Base-by-base conservation (phyloP, 495 filamentous ascomycete genomes). In the Recurvomyces mirabilis region DNA sequence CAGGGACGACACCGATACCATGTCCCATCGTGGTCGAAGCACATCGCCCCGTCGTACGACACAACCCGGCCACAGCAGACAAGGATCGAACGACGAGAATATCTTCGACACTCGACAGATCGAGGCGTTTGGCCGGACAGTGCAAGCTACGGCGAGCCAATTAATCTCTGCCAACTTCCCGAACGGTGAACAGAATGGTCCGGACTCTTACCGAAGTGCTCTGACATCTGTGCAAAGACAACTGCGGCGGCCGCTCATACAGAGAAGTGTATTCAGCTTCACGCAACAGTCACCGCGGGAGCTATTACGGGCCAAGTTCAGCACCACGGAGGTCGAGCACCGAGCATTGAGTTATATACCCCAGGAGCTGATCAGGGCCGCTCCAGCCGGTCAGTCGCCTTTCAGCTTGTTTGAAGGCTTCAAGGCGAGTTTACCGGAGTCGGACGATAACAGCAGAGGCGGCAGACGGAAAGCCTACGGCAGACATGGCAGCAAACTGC, bases 361-460 rank as follows among this genome's bases (percentile, higher is more conserved):
- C 32, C 91, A 96, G 61, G 87, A 94, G 36, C 75, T 99, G 46
- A 77, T 99, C 23, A 63, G 62, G 23, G 83, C 93, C 57, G 83
- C 95, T 24, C 91, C 91, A 52, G 85, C 93, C 48, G 74, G 78
- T 52, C 77, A 77, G 34, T 91, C 84, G 61, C 66, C 76, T 19
- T 99, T 91, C 64, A 94, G 87, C 10, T 69, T 99, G 5, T 95
- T 99, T 61, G 82, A 99, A 64, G 91, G 93, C 50, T 99, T 99
- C 56, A 78, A 93, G 65, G 93, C 88, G 23, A 84, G 79, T 39
- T 66, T 93, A 44, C 87, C 88, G 22, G 86, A 95, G 41, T 65
- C 70, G 29, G 43, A 36, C 9, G 40, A 35, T 22, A 64, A 58
- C 34, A 31, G 46, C 14, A 24, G 30, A 19, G 18, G 21, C 4